Base-by-base conservation (phyloP, 495 filamentous ascomycete species). In the Aspergillus egyptiacus region DNA sequence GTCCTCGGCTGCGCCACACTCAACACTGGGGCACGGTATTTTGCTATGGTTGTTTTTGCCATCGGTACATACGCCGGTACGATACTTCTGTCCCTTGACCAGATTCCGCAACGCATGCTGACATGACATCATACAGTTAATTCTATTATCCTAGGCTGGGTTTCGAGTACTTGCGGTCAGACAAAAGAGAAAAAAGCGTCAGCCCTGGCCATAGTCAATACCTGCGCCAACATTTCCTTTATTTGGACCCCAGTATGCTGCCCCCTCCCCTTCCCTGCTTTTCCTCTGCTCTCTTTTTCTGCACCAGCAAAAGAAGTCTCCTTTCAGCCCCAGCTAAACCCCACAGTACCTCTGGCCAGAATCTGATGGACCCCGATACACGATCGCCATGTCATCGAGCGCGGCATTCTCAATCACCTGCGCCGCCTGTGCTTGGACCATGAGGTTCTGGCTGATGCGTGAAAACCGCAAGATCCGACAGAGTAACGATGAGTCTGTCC, bases 181-280 rank as follows among this genome's bases (percentile, higher is more conserved):
- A 60, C 57, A 1, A 56, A 54, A 51, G 66, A 67, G 55, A 67
- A 67, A 53, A 67, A 76, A 14, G 74, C 77, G 6, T 72, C 66
- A 7, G 60, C 69, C 13, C 61, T 83, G 13, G 73, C 76, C 20
- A 78, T 81, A 46, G 71, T 72, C 33, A 81, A 79, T 54, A 76
- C 76, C 46, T 60, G 79, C 36, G 73, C 72, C 2, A 80, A 81
- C 56, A 57, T 66, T 17, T 70, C 68, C 2, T 78, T 71, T 46
- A 75, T 81, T 35, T 81, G 78, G 56, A 75, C 75, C 13, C 67
- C 71, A 14, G 61, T 64, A 46, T 19, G 58, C 35, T 24, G 3
- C 6, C 2, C 31, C 2, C 17, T 37, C 3, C 23, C 22, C 13
- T 47, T 22, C 41, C 25, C 20, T 19, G 2, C 23, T 8, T 18